These are phyloP conservation scores for Lagenidium sp. DNA, from an alignment of 352 stramenopile genomes.

Conservation along the genomic window DNA sequence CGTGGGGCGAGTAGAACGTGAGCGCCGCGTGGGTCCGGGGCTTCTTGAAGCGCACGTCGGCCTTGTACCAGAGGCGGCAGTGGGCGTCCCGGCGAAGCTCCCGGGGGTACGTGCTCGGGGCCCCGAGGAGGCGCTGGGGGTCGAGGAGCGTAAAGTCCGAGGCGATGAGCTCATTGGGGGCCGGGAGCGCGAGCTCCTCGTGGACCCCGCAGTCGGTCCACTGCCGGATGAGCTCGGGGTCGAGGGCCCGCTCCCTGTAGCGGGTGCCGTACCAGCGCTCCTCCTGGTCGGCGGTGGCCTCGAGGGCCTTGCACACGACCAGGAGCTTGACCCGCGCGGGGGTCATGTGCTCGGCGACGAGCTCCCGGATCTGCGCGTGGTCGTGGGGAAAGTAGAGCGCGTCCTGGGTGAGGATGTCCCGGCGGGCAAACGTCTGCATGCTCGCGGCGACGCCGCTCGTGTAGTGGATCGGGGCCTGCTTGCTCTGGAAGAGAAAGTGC, in stretches of 20 bases:
- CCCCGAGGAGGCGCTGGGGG: conserved; percentile 1
- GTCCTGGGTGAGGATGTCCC: conserved; percentile 13
- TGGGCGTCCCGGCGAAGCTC: conserved; percentile 13
- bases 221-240: conserved; percentile 13
- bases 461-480: conserved; percentile 18
- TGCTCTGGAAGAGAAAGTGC: conserved; percentile 22
- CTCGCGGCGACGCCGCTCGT: conserved; percentile 12
- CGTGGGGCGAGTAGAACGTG: conserved; percentile 21
- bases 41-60: conserved; percentile 48
- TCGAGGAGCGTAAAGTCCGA: conserved; percentile 23
- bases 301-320: conserved; percentile 22
- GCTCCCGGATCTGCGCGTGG: conserved; percentile 2
- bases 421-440: conserved; percentile 14
- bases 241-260: conserved; percentile 22
- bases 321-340: conserved; percentile 27
- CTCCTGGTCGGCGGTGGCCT: conserved; percentile 15
- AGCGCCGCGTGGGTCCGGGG: conserved; percentile 59
- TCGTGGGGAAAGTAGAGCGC: conserved; percentile 18
- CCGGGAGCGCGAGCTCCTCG: conserved; percentile 24
- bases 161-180: conserved; percentile 24
- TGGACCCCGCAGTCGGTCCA: conserved; percentile 17
- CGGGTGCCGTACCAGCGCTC: conserved; percentile 41
- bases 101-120: neutral
- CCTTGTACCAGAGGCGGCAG: conserved; percentile 36
- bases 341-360: conserved; percentile 26